Evolutionary conservation across 2,329 filamentous ascomycete genomes (phyloP), one percentile per base, ranked within the genome.

Genomic region (Pseudogymnoascus pannorum): DNA sequence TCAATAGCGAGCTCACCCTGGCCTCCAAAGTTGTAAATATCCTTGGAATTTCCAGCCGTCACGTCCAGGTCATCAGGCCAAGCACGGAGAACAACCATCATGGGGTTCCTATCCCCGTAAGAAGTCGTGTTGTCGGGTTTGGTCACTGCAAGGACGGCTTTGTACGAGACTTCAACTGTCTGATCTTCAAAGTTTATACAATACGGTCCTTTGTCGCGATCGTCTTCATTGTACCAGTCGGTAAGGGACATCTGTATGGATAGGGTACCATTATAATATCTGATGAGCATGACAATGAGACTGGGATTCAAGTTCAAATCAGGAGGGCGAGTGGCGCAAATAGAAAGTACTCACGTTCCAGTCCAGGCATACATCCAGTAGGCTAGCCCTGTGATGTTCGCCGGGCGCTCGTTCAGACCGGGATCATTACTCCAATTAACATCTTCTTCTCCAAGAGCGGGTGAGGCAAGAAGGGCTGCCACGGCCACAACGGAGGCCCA

Each of bases 291-390:
- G 12, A n/a, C 22, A 48, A 24, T 48, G 42, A 48, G 42, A 48
- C 42, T 12, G 40, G 24, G 11, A 44, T 44, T 5, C 42, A 48
- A 48, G 22, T 48, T n/a, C 22, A 26, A 24, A 16, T 7, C 12
- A 6, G 26, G 12, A 48, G 1, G 20, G 42, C 14, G 42, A 26
- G 22, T 8, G 42, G 11, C 20, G 6, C n/a, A 26, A 24, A n/a
- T 48, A 6, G 22, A n/a, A 48, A 24, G 14, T 24, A 48, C 42
- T 48, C 42, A 48, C 42, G 42, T 48, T 48, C 20, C 42, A 14
- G 42, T 48, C 42, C 42, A 48, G 12, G 20, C 42, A 48, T 48
- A 48, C 42, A 48, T 48, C 42, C 42, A 48, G 42, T 48, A 48
- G 20, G 20, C n/a, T 24, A 48, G 14, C 42, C 42, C 12, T 22